These are phyloP conservation scores for Metschnikowia picachoensis DNA, from an alignment of 805 yeast genomes.

Conservation along the genomic window DNA sequence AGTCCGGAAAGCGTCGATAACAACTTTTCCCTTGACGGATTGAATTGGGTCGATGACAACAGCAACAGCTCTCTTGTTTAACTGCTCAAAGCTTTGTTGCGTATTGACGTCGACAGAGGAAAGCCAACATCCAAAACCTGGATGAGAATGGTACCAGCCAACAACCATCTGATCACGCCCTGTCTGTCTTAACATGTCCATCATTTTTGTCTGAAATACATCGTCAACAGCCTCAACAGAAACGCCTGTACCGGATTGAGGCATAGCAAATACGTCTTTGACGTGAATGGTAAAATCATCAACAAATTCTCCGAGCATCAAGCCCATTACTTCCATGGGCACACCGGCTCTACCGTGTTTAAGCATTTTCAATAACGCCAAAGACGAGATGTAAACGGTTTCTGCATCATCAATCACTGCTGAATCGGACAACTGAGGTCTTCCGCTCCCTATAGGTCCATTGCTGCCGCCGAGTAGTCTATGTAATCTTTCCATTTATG, in stretches of 20 bases:
- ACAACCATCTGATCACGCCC: slow-evolving; percentile 99
- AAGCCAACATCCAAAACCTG: slow-evolving; percentile 99
- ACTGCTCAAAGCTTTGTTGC: slow-evolving; percentile 95
- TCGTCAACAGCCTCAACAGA: slow-evolving; percentile 99
- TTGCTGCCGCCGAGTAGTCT: slow-evolving; percentile 42
- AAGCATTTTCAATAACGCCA: slow-evolving; percentile 93
- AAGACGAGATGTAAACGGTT: slow-evolving; percentile 92
- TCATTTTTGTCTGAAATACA: slow-evolving; percentile 97
- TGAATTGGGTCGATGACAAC: slow-evolving; percentile 98
- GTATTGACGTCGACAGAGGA: slow-evolving; percentile 97
- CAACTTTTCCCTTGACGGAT: slow-evolving; percentile 97
- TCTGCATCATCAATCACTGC: slow-evolving; percentile 93
- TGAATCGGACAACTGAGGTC: slow-evolving; percentile 53
- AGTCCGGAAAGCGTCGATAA: slow-evolving; percentile 95
- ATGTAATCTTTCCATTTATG: slow-evolving; percentile 47
- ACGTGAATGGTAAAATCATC: slow-evolving; percentile 97
- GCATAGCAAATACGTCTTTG: slow-evolving; percentile 99
- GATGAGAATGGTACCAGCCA: slow-evolving; percentile 99
- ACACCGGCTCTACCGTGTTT: slow-evolving; percentile 94
- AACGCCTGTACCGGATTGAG: slow-evolving; percentile 97
- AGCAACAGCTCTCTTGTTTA: slow-evolving; percentile 94
- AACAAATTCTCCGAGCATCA: slow-evolving; percentile 97
- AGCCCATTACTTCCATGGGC: slow-evolving; percentile 86
- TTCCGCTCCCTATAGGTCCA: slow-evolving; percentile 42
- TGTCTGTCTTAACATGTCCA: slow-evolving; percentile 98